Base-by-base conservation (phyloP, 345 rosid species). In the Eucalyptus melliodora region DNA sequence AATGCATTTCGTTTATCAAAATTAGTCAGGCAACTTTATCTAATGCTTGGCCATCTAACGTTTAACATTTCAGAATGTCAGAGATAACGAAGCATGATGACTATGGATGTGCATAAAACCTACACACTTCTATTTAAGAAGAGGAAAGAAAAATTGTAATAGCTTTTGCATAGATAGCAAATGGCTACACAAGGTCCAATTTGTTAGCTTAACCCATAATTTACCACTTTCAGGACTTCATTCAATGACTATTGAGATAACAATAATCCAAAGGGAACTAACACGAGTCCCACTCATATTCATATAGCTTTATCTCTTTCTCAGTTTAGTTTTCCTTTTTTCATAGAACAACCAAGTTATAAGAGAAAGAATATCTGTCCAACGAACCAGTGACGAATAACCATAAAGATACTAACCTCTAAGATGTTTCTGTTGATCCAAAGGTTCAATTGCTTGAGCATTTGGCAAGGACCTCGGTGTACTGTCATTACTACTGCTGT, bases 401-500 rank as follows among this genome's bases (percentile, higher is more conserved):
- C 2, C 59, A 56, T 56, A 34, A 86, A 49, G 87, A 89, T 89
- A 86, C 92, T 23, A 62, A 95, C 97, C 95, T 93, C 95, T 93
- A n/a, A 42, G 87, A 86, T 50, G 42, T 86, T 86, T 86, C 40
- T 87, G 88, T 17, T 90, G 90, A 90, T 93, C 91, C 53, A 82
- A 89, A 77, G 3, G 90, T 67, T 90, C 94, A 91, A 89, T 67
- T 62, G 86, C 81, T 89, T 93, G 91, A 42, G 92, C 87, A 86
- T 88, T 80, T 40, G 90, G 91, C 93, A 91, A 89, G 77, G 90
- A 88, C 88, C 77, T 94, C n/a, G 91, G 95, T 23, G 91, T 91
- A 92, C 92, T 93, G 72, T 93, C 96, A 87, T 87, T 93, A 87
- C 94, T 92, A 69, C 94, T 92, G 89, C 95, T 91, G 89, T 91